Percentiles rank a stretch among this genome's conserved stretches.
Conservation (phyloP, 2,329 filamentous ascomycete genomes). For the Beauveria varroae region DNA sequence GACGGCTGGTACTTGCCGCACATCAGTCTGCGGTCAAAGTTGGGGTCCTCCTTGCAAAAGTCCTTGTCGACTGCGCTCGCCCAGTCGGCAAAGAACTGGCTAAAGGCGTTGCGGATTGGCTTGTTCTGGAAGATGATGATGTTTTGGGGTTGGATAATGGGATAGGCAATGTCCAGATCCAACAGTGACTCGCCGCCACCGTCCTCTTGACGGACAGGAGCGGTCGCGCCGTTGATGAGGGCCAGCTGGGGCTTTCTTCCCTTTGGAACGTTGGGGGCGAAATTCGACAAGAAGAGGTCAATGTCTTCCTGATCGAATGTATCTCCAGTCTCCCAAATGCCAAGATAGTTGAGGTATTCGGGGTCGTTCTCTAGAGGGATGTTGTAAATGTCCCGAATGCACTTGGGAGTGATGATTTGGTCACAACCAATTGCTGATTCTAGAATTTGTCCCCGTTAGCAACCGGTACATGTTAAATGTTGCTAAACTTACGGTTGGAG, state of each 20-base stretch:
- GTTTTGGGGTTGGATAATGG: slow-evolving; percentile 44
- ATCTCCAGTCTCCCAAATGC: slow-evolving; percentile 46
- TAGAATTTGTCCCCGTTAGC: not conserved
- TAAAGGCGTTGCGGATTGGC: slow-evolving; percentile 21
- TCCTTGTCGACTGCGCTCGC: slow-evolving; percentile 44
- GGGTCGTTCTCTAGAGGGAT: slow-evolving; percentile 27
- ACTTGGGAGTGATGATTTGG: slow-evolving; percentile 48
- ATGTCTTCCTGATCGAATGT: slow-evolving; percentile 42
- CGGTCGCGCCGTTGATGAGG: slow-evolving; percentile 13
- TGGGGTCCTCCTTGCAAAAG: slow-evolving; percentile 41
- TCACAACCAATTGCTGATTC: slow-evolving; percentile 31
- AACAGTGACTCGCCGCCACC: slow-evolving; percentile 35
- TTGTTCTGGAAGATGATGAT: slow-evolving; percentile 29
- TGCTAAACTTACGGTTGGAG: not conserved
- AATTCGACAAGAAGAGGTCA: slow-evolving; percentile 39
- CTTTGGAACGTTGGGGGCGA: slow-evolving; percentile 16
- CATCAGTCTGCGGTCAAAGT: slow-evolving; percentile 33
- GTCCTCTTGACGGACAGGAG: slow-evolving; percentile 4
- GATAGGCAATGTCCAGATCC: slow-evolving; percentile 41
- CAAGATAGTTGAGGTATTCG: slow-evolving; percentile 35
- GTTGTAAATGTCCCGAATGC: slow-evolving; percentile 41
- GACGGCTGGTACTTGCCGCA: slow-evolving; percentile 20
- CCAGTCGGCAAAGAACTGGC: slow-evolving; percentile 32
- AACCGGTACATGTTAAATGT: not conserved
- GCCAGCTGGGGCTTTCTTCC: slow-evolving; percentile 12